Base-by-base conservation (phyloP, 805 yeast species). In the Saccharomycopsis schoenii region DNA sequence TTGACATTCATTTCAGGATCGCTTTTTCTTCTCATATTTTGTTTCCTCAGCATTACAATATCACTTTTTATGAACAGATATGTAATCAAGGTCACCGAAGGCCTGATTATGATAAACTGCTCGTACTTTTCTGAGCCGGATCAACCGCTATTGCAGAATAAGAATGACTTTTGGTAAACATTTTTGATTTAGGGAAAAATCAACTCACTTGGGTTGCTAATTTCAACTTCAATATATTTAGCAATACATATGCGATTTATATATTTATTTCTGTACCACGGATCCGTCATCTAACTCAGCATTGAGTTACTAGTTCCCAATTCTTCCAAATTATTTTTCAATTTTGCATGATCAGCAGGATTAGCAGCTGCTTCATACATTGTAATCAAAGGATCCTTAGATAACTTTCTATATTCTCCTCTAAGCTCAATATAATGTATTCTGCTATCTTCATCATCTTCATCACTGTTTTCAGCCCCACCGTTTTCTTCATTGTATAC, bases 321-420 rank as follows among this genome's bases (percentile, higher is more conserved):
- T 47, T 47, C 52, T 6, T 21, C 52, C n/a, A 47, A 47, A 14
- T 24, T 47, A 14, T 24, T 47, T 17, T 68, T 71, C 55, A 72
- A 21, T 57, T 72, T 77, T 66, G 79, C 83, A 71, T 93, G 97
- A 70, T 92, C 97, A 1, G 86, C 83, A 0, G 97, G 97, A 70
- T 92, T 92, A 2, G 97, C 94, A 0, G 97, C 96, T 60, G 91
- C 82, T 72, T 93, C 98, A 71, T 92, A 93, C 21, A 88, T 69
- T 0, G 96, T 78, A 15, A 87, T 78, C 17, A 89, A 82, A 0
- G 97, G 96, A 51, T 87, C 89, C 64, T 79, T 80, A 39, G 75
- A 70, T 57, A 87, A 70, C 42, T 78, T 81, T 5, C 81, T 76
- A 62, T 72, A 79, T 65, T 83, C 87, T 1, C 98, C 98, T 55